Evolutionary conservation across 2,329 filamentous ascomycete genomes (phyloP).

Genomic region (Colletotrichum somersetense): DNA sequence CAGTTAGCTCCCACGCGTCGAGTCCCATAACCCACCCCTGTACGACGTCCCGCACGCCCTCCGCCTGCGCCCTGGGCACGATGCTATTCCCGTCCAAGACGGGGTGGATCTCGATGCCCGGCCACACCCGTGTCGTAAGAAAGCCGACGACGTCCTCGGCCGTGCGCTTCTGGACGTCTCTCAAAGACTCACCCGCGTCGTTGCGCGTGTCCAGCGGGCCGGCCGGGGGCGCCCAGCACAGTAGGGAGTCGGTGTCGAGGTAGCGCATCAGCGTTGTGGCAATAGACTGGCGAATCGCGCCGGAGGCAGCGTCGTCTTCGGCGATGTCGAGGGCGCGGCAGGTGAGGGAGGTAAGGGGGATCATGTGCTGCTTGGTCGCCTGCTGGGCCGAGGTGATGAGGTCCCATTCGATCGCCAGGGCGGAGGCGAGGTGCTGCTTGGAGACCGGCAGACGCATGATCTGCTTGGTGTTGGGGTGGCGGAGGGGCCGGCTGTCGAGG

Average conservation of each 20-base stretch:
- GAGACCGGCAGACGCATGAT: constrained; percentile 78
- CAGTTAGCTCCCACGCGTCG: constrained; percentile 84
- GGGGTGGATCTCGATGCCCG: constrained; percentile 81
- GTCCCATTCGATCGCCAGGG: constrained; percentile 95
- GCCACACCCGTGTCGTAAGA: constrained; percentile 82
- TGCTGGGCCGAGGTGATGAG: constrained; percentile 84
- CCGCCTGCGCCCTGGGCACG: constrained; percentile 78
- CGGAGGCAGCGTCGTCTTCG: constrained; percentile 69
- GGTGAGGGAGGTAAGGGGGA: constrained; percentile 87
- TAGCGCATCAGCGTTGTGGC: constrained; percentile 82
- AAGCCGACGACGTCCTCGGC: constrained; percentile 79
- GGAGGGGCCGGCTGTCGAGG: constrained; percentile 83
- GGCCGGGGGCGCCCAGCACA: constrained; percentile 83
- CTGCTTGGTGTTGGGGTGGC: constrained; percentile 79
- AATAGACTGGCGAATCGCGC: constrained; percentile 73
- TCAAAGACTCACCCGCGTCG: constrained; percentile 69
- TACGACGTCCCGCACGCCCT: constrained; percentile 82
- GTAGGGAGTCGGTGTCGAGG: constrained; percentile 89
- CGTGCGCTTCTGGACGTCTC: constrained; percentile 77
- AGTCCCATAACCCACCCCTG: constrained; percentile 81
- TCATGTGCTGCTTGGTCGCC: constrained; percentile 86
- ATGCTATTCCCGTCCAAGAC: constrained; percentile 86
- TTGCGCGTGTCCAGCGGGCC: constrained; percentile 61
- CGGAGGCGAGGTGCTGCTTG: constrained; percentile 86
- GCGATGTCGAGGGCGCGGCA: constrained; percentile 87